Base-by-base conservation (phyloP, 2,329 filamentous ascomycete species). In the Stagonosporopsis rhizophila region DNA sequence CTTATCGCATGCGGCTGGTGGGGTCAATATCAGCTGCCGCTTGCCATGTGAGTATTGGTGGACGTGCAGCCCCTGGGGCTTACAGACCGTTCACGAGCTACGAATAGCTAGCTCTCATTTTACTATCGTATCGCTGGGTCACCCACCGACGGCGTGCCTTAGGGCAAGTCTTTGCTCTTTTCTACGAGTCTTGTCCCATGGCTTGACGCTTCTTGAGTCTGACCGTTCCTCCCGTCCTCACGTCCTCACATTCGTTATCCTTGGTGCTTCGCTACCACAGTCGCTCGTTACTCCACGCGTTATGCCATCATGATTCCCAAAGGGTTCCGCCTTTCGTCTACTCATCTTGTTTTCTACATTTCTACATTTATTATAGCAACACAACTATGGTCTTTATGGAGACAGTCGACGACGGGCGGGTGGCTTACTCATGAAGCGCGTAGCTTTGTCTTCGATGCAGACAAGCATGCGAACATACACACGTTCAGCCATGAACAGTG, bases 271-370 rank as follows among this genome's bases (percentile, higher is more conserved):
- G 23, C 41, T 53, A 32, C 44, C 45, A 22, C n/a, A 51, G 46
- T 58, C 61, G 45, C 52, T 61, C 54, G 38, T 60, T 62, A 30
- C 20, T 22, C 23, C 39, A 38, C 57, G 52, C 64, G 64, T 67
- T 60, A 72, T 73, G 69, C 63, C 58, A 70, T 68, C 42, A 72
- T 72, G 68, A 71, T 73, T 17, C 60, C 55, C 47, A 72, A 72
- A 48, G 66, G 66, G 15, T 64, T 64, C 52, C 66, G 67, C 35
- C 51, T 69, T 41, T 70, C 69, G 34, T 58, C 69, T 20, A 60
- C 61, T 2, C 67, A 71, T 42, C 56, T 73, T 39, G 44, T 68
- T 40, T 70, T 72, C 34, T 72, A 69, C 50, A 61, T 73, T 45
- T 67, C 63, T 51, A 64, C 64, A 19, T 72, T 71, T 42, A 61